These are phyloP conservation scores for Paramecium bursaria DNA, from an alignment of 73 alveolate species.

Conservation along the genomic window DNA sequence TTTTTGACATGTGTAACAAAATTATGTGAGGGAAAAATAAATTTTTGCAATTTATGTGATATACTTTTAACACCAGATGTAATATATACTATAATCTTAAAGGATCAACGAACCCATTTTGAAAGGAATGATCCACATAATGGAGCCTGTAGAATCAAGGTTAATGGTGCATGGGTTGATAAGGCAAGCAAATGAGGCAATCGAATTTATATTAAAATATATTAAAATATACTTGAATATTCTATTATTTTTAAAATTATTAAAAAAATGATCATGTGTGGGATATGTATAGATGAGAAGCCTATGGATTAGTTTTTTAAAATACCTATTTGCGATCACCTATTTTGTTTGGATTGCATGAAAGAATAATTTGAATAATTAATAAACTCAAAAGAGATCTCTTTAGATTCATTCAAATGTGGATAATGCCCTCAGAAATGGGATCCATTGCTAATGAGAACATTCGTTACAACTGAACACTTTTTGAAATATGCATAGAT, in stretches of 20 bases:
- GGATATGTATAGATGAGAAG: neutral
- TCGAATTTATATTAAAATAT: too few species aligned
- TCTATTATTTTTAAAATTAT: too few species aligned
- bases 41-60: constrained; percentile 27
- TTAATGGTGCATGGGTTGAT: constrained; percentile 43
- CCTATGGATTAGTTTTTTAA: neutral
- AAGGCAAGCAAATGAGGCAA: too few species aligned
- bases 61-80: neutral
- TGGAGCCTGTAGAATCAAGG: neutral
- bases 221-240: too few species aligned
- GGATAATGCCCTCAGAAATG: neutral
- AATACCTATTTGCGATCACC: neutral
- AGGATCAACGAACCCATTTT: constrained; percentile 53
- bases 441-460: neutral
- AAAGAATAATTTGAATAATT: neutral
- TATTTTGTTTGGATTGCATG: neutral
- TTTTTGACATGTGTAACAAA: constrained; percentile 9
- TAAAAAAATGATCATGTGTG: too few species aligned
- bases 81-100: neutral
- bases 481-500: neutral
- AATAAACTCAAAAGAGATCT: neutral
- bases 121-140: neutral
- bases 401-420: neutral
- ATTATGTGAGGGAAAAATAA: neutral
- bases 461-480: neutral